These are phyloP conservation scores for Periconia sp. DNA, from an alignment of 2,329 filamentous ascomycete genomes.

Conservation along the genomic window DNA sequence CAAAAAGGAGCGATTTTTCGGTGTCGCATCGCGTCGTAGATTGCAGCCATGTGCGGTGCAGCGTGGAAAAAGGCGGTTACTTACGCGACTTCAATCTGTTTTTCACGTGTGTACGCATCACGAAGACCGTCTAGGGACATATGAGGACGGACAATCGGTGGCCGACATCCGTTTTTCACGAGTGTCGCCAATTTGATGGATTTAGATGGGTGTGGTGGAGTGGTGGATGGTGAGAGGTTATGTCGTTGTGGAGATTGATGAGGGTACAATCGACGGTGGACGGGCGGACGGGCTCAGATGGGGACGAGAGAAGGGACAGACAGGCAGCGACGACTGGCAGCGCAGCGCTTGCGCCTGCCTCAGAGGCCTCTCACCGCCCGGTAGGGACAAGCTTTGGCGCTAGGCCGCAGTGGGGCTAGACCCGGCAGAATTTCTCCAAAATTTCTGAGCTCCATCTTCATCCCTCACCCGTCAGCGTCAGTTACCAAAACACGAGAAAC, in stretches of 20 bases:
- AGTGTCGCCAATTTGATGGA: slow-evolving; percentile 45
- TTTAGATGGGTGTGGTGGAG: slow-evolving; percentile 25
- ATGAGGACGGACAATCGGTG: slow-evolving; percentile 43
- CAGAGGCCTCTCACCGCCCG: slow-evolving; percentile 16
- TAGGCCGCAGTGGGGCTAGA: slow-evolving; percentile 22
- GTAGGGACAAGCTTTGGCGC: slow-evolving; percentile 27
- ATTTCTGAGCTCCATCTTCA: slow-evolving; percentile 6
- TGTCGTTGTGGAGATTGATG: slow-evolving; percentile 20
- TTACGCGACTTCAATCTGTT: slow-evolving; percentile 49
- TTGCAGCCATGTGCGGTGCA: slow-evolving; percentile 29
- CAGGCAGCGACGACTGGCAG: slow-evolving; percentile 15
- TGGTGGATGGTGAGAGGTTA: slow-evolving; percentile 32
- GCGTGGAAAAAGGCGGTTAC: slow-evolving; percentile 36
- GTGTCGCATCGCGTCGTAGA: slow-evolving; percentile 39
- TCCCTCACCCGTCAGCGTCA: background rate
- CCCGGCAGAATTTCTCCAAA: slow-evolving; percentile 19
- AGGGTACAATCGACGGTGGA: slow-evolving; percentile 13
- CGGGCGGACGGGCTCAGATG: slow-evolving; percentile 21
- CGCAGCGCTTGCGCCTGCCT: background rate
- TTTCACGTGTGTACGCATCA: slow-evolving; percentile 44
- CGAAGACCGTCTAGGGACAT: slow-evolving; percentile 52
- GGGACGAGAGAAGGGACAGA: slow-evolving; percentile 25
- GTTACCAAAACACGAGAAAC: background rate
- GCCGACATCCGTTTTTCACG: slow-evolving; percentile 53
- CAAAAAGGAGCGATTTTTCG: slow-evolving; percentile 43